phyloP scores from a whole-genome alignment of 2,329 filamentous ascomycete species.

The Aotearoamyces nothofagi region DNA sequence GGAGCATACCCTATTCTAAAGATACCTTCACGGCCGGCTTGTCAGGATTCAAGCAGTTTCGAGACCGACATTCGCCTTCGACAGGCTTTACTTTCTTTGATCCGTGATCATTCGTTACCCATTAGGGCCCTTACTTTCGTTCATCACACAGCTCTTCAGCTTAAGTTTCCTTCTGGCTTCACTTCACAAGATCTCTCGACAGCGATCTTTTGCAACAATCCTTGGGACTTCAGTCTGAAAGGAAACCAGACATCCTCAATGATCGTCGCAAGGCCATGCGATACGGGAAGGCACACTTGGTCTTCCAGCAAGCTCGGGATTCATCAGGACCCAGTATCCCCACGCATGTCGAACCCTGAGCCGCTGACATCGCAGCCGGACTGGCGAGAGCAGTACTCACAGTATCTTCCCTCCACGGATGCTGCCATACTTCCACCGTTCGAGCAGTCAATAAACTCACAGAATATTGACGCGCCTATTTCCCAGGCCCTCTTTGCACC shows the following conservation, averaged over 20 bases:
- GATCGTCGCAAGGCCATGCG: conserved; percentile 22
- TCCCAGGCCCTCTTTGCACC: conserved; percentile 3
- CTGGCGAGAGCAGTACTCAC: conserved; percentile 21
- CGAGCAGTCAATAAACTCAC: conserved; percentile 13
- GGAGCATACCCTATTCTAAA: too few relatives aligned
- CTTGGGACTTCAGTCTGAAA: too few relatives aligned
- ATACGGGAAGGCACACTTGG: conserved; percentile 22
- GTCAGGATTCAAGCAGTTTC: too few relatives aligned
- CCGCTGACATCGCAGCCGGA: conserved; percentile 19
- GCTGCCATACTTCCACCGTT: conserved; percentile 14
- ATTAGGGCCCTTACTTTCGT: conserved; percentile 4
- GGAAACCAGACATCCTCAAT: conserved; percentile 14
- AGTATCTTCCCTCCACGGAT: conserved; percentile 16
- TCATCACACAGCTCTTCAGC: conserved; percentile 2
- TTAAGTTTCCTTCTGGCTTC: too few relatives aligned
- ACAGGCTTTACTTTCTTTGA: conserved; percentile 1
- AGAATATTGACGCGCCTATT: conserved; percentile 8
- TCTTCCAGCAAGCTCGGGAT: conserved; percentile 21
- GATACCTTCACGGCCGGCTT: too few relatives aligned
- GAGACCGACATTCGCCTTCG: too few relatives aligned
- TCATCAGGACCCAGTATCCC: conserved; percentile 18
- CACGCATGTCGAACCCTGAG: conserved; percentile 23
- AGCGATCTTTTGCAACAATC: too few relatives aligned
- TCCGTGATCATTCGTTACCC: conserved; percentile 2
- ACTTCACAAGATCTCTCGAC: too few relatives aligned